Percentiles rank a stretch among this genome's conserved stretches.
Evolutionary conservation across 208 protist species (phyloP).

Genomic region (Trypanosomatidae sp.): DNA sequence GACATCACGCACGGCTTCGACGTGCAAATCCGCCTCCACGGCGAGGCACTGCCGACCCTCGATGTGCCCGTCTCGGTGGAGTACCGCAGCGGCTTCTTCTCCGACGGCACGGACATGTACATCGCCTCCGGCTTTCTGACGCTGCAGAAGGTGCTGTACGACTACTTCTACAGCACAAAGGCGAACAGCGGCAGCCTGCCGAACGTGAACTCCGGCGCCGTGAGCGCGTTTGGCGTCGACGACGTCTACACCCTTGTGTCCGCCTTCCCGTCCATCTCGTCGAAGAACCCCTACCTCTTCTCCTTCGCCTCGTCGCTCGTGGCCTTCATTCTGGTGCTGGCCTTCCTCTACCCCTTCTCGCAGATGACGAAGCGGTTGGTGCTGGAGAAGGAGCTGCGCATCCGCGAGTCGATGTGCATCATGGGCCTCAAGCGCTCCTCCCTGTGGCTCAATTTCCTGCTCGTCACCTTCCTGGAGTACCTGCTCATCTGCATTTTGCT

Average conservation of each 20-base stretch:
- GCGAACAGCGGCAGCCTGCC: conserved; percentile 7
- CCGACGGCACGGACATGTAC: conserved; percentile 68
- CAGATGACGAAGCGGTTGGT: conserved; percentile 71
- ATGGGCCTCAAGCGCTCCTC: conserved; percentile 68
- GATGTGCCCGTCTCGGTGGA: conserved; percentile 26
- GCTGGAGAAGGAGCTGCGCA: conserved; percentile 80
- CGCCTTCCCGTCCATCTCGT: conserved; percentile 21
- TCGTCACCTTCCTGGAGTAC: conserved; percentile 59
- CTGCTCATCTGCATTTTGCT: conserved; percentile 47
- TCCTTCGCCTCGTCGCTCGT: conserved; percentile 30
- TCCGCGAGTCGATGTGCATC: conserved; percentile 80
- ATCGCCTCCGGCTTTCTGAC: conserved; percentile 67
- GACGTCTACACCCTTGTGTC: conserved; percentile 30
- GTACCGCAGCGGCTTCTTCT: conserved; percentile 45
- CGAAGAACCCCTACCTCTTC: conserved; percentile 28
- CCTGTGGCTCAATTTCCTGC: conserved; percentile 54
- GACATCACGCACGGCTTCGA: conserved; percentile 54
- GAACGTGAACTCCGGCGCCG: conserved; percentile 6
- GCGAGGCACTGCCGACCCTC: conserved; percentile 39
- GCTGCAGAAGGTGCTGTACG: conserved; percentile 60
- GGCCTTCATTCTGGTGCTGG: conserved; percentile 58
- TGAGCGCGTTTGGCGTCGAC: conserved; percentile 13
- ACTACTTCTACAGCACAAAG: conserved; percentile 45
- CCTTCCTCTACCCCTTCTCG: conserved; percentile 41
- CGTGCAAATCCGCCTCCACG: conserved; percentile 62